A percentile compares a stretch with the other conserved stretches of the same genome.
phyloP scores from a whole-genome alignment of 768 basidiomycete genomes.

The Xerocomellus amylosporus region DNA sequence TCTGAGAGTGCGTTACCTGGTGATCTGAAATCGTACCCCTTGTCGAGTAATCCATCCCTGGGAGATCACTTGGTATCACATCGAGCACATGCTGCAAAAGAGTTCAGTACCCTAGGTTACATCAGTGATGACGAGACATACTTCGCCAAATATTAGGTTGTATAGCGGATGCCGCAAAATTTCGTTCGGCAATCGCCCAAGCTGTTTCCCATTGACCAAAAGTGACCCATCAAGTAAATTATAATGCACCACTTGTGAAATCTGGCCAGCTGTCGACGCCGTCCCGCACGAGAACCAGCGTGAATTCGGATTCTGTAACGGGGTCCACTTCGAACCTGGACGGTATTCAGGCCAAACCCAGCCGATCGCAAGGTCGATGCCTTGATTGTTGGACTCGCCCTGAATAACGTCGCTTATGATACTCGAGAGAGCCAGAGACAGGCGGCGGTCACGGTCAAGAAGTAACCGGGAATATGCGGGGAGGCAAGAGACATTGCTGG shows the following conservation, averaged over 20 bases:
- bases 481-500: constrained; percentile 4
- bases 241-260: constrained; percentile 23
- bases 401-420: constrained; percentile 1
- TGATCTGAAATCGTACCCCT: constrained; percentile 14
- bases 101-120: neutral
- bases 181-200: constrained; percentile 25
- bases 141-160: constrained; percentile 19
- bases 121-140: neutral
- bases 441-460: constrained; percentile 30
- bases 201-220: constrained; percentile 26
- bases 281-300: constrained; percentile 26
- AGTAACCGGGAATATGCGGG: constrained; percentile 13
- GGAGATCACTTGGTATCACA: constrained; percentile 23
- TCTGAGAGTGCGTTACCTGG: constrained; percentile 6
- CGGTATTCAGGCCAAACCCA: too few species aligned
- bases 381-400: neutral
- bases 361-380: constrained; percentile 19
- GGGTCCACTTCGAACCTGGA: constrained; percentile 22
- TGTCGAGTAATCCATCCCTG: constrained; percentile 27
- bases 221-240: constrained; percentile 27
- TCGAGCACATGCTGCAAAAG: constrained; percentile 19
- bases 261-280: neutral
- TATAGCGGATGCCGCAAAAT: too few species aligned
- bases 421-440: constrained; percentile 26
- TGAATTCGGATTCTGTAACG: constrained; percentile 7